Percentiles rank a stretch among this genome's conserved stretches.
These are phyloP conservation scores for Lentinula lateritia DNA, from an alignment of 768 basidiomycete species.

Conservation along the genomic window DNA sequence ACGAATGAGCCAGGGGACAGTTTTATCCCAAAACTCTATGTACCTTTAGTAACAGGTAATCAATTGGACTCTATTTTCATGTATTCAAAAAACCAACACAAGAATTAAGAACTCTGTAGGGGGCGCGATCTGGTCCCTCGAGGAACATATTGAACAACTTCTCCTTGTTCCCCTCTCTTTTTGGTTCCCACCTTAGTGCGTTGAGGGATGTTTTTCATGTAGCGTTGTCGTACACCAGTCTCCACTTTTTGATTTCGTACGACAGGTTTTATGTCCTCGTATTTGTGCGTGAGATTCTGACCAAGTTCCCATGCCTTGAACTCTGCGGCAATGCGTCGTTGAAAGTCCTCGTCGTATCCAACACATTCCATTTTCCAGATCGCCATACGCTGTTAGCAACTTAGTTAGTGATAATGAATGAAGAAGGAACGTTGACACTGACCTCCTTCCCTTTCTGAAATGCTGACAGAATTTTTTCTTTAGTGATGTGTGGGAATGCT, in stretches of 20 bases:
- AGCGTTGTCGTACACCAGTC: not conserved
- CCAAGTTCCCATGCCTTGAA: not conserved
- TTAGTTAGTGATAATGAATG: not conserved
- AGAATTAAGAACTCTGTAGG: not conserved
- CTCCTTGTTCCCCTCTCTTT: not conserved
- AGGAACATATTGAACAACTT: not conserved
- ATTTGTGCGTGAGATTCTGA: not conserved
- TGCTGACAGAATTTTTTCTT: not conserved
- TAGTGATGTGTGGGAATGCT: not conserved
- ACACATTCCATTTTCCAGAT: constrained; percentile 10
- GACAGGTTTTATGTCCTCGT: not conserved
- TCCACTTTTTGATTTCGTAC: not conserved
- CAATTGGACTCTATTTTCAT: not conserved
- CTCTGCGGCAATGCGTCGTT: not conserved
- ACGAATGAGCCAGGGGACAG: constrained; percentile 18
- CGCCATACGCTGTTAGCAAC: not conserved
- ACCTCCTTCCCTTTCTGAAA: not conserved
- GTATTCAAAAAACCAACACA: not conserved
- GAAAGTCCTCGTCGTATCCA: constrained; percentile 8
- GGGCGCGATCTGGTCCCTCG: not conserved
- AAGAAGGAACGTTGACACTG: not conserved
- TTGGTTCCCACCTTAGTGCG: not conserved
- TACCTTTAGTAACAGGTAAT: too few species aligned
- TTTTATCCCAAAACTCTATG: not conserved
- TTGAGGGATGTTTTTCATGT: not conserved